Percentiles rank a stretch among this genome's conserved stretches.
Evolutionary conservation across 2,329 filamentous ascomycete species (phyloP).

Genomic region (Metarhizium brunneum): DNA sequence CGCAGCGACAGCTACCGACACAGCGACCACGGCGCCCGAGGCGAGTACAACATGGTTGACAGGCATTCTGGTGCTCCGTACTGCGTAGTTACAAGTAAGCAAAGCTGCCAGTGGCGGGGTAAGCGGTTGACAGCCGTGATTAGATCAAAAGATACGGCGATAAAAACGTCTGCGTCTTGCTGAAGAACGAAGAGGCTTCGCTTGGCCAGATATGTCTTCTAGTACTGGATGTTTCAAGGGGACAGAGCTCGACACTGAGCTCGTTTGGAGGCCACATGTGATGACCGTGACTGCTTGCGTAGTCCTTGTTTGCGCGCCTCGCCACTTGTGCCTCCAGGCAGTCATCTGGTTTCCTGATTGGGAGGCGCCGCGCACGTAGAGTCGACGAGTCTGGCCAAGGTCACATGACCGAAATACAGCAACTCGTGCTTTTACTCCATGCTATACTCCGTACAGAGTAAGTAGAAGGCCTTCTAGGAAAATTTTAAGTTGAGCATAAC

Average conservation of each 20-base stretch:
- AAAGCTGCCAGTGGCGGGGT: neutral
- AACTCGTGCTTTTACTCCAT: too few species aligned
- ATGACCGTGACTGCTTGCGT: conserved; percentile 8
- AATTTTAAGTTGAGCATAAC: neutral
- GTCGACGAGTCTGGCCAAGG: neutral
- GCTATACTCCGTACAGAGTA: too few species aligned
- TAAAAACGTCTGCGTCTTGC: neutral
- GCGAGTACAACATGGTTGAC: conserved; percentile 43
- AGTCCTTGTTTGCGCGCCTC: conserved; percentile 7
- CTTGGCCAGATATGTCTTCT: neutral
- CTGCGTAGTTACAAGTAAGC: neutral
- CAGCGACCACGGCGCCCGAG: conserved; percentile 49
- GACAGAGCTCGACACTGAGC: neutral
- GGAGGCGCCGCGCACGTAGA: neutral
- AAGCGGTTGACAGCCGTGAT: neutral
- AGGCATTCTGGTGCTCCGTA: conserved; percentile 32
- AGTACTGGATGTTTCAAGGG: neutral
- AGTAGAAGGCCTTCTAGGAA: too few species aligned
- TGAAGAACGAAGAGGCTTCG: neutral
- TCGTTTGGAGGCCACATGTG: neutral
- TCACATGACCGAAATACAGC: conserved; percentile 4
- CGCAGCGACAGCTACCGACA: conserved; percentile 47
- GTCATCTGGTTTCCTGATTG: conserved; percentile 1
- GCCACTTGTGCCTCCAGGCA: conserved; percentile 7
- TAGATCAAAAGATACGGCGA: neutral